Evolutionary conservation across 2,329 filamentous ascomycete genomes (phyloP).

Genomic region (Penicillium sp.): DNA sequence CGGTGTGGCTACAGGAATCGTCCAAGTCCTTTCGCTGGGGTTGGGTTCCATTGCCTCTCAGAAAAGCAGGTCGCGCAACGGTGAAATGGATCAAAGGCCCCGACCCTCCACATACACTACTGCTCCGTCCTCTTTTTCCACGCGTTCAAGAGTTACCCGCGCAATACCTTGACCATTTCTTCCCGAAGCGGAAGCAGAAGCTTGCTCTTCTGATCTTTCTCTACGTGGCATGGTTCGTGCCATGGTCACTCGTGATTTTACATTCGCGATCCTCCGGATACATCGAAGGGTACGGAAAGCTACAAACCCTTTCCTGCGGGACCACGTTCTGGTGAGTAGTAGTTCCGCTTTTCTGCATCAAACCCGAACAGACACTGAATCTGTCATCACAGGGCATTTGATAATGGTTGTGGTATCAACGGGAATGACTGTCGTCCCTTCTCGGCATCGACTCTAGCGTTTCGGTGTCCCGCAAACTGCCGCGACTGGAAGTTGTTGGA

Average conservation of each 20-base stretch:
- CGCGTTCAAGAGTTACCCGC: conserved; percentile 43
- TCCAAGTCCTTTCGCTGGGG: conserved; percentile 43
- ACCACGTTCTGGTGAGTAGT: conserved; percentile 41
- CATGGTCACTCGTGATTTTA: conserved; percentile 42
- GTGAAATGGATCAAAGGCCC: conserved; percentile 45
- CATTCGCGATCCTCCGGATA: conserved; percentile 43
- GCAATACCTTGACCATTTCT: conserved; percentile 38
- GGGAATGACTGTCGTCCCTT: conserved; percentile 53
- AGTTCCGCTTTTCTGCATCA: background rate
- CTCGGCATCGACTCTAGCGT: conserved; percentile 46
- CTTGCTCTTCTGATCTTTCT: conserved; percentile 37
- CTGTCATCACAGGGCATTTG: conserved; percentile 28
- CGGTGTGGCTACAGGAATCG: conserved; percentile 45
- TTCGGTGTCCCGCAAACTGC: conserved; percentile 54
- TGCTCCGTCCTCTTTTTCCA: conserved; percentile 44
- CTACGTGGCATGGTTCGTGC: conserved; percentile 44
- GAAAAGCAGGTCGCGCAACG: conserved; percentile 40
- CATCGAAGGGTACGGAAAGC: conserved; percentile 45
- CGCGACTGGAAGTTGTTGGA: conserved; percentile 43
- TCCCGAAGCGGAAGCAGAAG: conserved; percentile 44
- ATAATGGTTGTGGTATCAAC: conserved; percentile 48
- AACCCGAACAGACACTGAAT: no score
- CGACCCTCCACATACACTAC: conserved; percentile 40
- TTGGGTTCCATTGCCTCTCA: conserved; percentile 43
- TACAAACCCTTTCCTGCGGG: conserved; percentile 41